These are phyloP conservation scores for Pelagophyceae sp. DNA, from an alignment of 352 stramenopile species.

Conservation along the genomic window DNA sequence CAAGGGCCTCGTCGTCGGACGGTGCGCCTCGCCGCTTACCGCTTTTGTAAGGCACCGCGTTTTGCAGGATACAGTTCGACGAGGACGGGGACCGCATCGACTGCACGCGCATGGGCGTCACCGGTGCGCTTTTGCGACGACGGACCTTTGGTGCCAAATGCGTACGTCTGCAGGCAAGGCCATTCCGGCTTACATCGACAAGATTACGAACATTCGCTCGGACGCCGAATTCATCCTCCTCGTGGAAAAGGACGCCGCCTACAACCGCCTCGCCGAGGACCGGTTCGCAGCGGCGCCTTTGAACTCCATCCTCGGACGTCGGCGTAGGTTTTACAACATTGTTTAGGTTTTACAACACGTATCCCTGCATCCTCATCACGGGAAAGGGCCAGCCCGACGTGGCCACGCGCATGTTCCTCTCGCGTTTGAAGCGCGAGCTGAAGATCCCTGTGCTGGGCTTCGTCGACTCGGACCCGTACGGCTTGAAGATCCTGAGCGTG, in stretches of 20 bases:
- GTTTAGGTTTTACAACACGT: conserved; percentile 79
- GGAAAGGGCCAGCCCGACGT: conserved; percentile 75
- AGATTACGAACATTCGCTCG: conserved; percentile 57
- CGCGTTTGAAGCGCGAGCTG: conserved; percentile 55
- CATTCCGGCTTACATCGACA: conserved; percentile 73
- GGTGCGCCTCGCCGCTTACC: conserved; percentile 30
- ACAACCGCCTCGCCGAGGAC: conserved; percentile 76
- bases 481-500: conserved; percentile 76
- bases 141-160: too few species aligned
- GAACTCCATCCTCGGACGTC: too few species aligned
- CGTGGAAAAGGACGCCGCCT: conserved; percentile 79
- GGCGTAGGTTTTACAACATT: too few species aligned
- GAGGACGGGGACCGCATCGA: conserved; percentile 73
- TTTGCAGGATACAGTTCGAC: conserved; percentile 21
- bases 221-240: conserved; percentile 74
- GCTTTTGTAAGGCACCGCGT: conserved; percentile 15
- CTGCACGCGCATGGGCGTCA: conserved; percentile 70
- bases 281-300: too few species aligned
- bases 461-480: conserved; percentile 74
- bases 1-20: conserved; percentile 71
- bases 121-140: too few species aligned
- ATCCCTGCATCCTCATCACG: conserved; percentile 77
- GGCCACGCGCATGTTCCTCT: conserved; percentile 65
- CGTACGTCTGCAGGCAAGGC: too few species aligned
- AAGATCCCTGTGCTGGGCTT: conserved; percentile 70